Evolutionary conservation across 495 filamentous ascomycete genomes (phyloP), one percentile per base, ranked within the genome.

Genomic region (Penicillium arizonense): DNA sequence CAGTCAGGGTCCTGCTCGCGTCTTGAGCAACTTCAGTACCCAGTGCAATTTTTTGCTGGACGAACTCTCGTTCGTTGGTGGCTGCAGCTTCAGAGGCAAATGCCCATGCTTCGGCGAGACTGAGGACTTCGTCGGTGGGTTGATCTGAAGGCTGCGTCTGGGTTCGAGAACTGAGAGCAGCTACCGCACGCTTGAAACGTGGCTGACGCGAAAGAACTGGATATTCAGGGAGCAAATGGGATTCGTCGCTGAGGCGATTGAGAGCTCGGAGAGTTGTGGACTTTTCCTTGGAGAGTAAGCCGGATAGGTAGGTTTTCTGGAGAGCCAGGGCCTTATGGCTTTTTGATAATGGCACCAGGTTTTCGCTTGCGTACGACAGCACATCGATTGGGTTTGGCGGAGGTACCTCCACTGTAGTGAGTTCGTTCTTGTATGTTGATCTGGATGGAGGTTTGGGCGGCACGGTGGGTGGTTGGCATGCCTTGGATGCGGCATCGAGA

Each of bases 181-280:
- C 64, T 3, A 69, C 61, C n/a, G 68, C 65, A 34, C 73, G 66
- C 51, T 74, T 74, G 62, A 76, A 74, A n/a, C 69, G 71, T 9
- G 69, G 59, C 47, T 77, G 76, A 12, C 63, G 67, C 14, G 72
- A 67, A 1, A 77, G 72, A 39, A 82, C 63, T 1, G 86, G 83
- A 48, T 87, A 82, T 35, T 78, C 74, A 0, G 81, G 83, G 2
- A 89, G 77, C 4, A 90, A 74, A 48, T 88, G 85, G 57, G 84
- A 88, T 55, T 90, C 87, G 32, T 89, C 82, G 11, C 76, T 74
- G 1, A 89, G 67, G 30, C 82, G 85, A 43, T 82, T 78, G 10
- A 89, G 68, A 0, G 68, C 63, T 48, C 82, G 79, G 35, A 77
- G 72, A 8, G 77, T 77, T 2, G 83, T 83, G 16, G 77, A 76